These are phyloP conservation scores for Huntiella bhutanensis DNA, from an alignment of 2,329 filamentous ascomycete genomes.

Conservation along the genomic window DNA sequence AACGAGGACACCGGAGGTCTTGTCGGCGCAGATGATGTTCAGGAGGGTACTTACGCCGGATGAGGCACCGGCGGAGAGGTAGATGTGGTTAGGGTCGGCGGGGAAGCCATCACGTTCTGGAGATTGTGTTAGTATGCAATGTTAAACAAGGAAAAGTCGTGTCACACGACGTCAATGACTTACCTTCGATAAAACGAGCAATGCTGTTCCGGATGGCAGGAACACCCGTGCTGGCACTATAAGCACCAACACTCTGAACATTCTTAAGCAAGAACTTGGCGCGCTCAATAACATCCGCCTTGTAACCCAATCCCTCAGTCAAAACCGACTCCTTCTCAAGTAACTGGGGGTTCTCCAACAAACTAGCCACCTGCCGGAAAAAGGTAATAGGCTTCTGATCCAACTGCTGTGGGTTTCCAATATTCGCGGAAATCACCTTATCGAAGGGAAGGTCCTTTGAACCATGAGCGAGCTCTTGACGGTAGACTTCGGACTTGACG, in stretches of 20 bases:
- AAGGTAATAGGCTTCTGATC: constrained; percentile 99
- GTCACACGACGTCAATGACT: constrained; percentile 17
- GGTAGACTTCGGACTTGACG: constrained; percentile 80
- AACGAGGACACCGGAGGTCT: constrained; percentile 67
- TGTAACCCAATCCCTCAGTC: constrained; percentile 59
- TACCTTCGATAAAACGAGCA: constrained; percentile 79
- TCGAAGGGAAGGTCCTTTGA: constrained; percentile 56
- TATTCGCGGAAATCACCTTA: constrained; percentile 89
- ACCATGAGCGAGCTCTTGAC: constrained; percentile 48
- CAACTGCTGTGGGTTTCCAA: constrained; percentile 95
- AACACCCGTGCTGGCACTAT: constrained; percentile 83
- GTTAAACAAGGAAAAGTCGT: constrained; percentile 3
- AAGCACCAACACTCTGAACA: constrained; percentile 83
- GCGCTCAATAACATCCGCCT: constrained; percentile 71
- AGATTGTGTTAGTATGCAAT: neutral
- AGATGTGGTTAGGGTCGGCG: constrained; percentile 63
- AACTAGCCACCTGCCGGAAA: constrained; percentile 87
- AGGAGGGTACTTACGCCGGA: constrained; percentile 89
- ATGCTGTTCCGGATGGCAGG: constrained; percentile 75
- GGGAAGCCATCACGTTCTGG: constrained; percentile 72
- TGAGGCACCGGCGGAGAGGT: constrained; percentile 79
- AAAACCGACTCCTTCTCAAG: constrained; percentile 71
- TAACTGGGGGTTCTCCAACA: constrained; percentile 76
- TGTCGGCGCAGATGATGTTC: constrained; percentile 64
- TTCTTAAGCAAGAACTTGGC: constrained; percentile 64